Evolutionary conservation across 805 yeast genomes (phyloP), one percentile per base, ranked within the genome.

Genomic region (Zygotorulaspora danielsina): DNA sequence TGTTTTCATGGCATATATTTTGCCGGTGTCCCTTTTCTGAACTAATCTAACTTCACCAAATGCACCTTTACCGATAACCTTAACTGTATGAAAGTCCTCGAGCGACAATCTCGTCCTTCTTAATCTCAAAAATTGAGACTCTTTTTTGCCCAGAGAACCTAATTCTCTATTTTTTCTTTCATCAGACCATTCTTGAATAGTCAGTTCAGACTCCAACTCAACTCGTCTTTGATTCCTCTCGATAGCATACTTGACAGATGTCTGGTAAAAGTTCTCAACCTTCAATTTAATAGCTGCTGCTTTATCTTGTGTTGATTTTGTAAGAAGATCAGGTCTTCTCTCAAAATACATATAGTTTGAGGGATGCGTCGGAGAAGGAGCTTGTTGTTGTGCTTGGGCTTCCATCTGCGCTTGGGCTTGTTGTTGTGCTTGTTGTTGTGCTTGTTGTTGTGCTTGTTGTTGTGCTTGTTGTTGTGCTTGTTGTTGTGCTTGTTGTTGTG

Each of bases 21-120:
- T 66, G 38, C 96, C 95, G 1, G 93, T 83, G 63, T 93, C 98
- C 38, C 70, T 73, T 69, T 89, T 90, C 58, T 93, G 97, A 10
- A 93, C 97, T 38, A 93, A 70, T 46, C 97, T 75, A 24, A 93
- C 98, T 58, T 88, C 97, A 46, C 98, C 98, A 67, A 93, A 93
- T 0, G 98, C 96, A 48, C 98, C 98, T 61, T 93, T 93, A 35
- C 98, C 98, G 49, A 79, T 76, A 29, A 76, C 96, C 64, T 87
- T 87, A 39, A 88, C 94, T 1, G 96, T 88, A 43, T 71, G 76
- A 65, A 88, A 85, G 65, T 88, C 97, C 28, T 83, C 93, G 30
- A 87, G 68, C 1, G 87, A 75, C 38, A 88, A 69, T 55, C 88
- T 76, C 1, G 96, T 88, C 61, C 97, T 76, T 50, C 96, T 70